phyloP scores from a whole-genome alignment of 2,329 filamentous ascomycete species.

The Penicillium sp. region DNA sequence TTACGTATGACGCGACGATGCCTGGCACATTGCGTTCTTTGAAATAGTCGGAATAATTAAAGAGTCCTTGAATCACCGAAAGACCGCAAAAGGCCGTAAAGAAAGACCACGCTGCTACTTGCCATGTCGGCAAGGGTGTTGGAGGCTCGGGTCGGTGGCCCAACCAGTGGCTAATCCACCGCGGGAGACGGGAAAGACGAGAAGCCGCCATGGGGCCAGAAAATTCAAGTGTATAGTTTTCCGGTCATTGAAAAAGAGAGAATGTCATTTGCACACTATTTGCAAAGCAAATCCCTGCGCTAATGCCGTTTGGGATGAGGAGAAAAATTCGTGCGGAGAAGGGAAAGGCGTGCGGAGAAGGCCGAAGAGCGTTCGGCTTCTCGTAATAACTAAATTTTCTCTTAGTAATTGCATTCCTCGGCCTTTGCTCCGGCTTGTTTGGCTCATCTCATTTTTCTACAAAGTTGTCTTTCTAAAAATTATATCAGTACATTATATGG shows the following conservation, averaged over 20 bases:
- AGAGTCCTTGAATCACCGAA: conserved; percentile 24
- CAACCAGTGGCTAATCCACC: conserved; percentile 29
- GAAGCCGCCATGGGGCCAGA: conserved; percentile 14
- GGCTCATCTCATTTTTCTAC: background rate
- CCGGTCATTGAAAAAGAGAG: background rate
- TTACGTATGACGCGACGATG: conserved; percentile 29
- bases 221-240: background rate
- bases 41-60: conserved; percentile 29
- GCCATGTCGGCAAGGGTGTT: conserved; percentile 23
- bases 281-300: conserved; percentile 3
- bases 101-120: conserved; percentile 28
- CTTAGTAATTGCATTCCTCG: background rate
- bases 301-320: conserved; percentile 10
- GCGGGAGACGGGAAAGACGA: conserved; percentile 25
- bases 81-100: conserved; percentile 28
- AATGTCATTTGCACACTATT: background rate
- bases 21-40: conserved; percentile 24
- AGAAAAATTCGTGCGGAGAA: conserved; percentile 15
- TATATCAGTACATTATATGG: background rate
- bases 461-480: background rate
- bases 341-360: conserved; percentile 5
- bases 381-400: background rate
- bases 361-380: background rate
- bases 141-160: conserved; percentile 26
- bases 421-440: background rate